Conservation (phyloP, 768 basidiomycete species). For the Hericium alpestre region DNA sequence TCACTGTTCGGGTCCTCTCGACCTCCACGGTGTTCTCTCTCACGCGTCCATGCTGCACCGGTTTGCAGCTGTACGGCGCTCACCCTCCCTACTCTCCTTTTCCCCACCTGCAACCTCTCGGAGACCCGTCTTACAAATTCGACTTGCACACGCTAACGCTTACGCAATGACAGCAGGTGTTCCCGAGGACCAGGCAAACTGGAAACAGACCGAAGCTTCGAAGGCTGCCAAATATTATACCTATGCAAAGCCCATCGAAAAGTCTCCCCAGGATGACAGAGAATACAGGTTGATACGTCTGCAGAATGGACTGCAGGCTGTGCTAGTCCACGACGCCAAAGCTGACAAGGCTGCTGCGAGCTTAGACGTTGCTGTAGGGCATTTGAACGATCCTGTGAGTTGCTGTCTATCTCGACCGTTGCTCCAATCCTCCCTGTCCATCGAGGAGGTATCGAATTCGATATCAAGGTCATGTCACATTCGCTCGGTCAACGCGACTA, state of each 20-base stretch:
- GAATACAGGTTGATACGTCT: constrained; percentile 74
- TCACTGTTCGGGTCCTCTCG: not conserved
- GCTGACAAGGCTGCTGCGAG: constrained; percentile 94
- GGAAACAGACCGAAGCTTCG: constrained; percentile 1
- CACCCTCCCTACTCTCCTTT: not conserved
- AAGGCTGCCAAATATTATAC: constrained; percentile 28
- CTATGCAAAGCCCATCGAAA: constrained; percentile 52
- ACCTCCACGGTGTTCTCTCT: not conserved
- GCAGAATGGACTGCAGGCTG: constrained; percentile 82
- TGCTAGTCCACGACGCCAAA: constrained; percentile 71
- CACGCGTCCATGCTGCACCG: not conserved
- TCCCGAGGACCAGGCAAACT: constrained; percentile 9
- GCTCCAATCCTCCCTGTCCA: too few relatives aligned
- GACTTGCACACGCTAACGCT: not conserved
- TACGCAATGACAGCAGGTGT: not conserved
- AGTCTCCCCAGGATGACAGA: constrained; percentile 69
- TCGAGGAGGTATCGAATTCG: too few relatives aligned
- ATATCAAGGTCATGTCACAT: too few relatives aligned
- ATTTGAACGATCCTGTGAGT: constrained; percentile 84
- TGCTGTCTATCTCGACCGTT: not conserved
- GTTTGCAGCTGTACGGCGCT: not conserved
- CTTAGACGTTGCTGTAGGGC: constrained; percentile 89
- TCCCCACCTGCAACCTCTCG: not conserved
- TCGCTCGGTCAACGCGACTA: too few relatives aligned
- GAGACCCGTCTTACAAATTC: not conserved